A percentile compares a stretch with the other conserved stretches of the same genome.
Evolutionary conservation across 164 flowering plant genomes (phyloP).

Genomic region (Stephania yunnanensis): DNA sequence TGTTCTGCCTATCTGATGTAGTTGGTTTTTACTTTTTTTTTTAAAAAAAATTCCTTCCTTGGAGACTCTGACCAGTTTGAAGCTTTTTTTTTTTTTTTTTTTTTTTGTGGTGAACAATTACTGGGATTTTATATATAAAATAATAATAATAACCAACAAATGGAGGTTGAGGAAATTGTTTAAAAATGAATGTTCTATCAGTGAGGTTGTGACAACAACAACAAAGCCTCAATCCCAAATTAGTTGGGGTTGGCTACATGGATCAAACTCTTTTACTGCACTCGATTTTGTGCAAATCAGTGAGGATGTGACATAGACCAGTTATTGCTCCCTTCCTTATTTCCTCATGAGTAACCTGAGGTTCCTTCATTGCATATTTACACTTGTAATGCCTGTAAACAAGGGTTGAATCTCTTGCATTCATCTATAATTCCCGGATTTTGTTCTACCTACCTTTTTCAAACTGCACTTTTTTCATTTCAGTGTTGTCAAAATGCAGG

Average conservation of each 20-base stretch:
- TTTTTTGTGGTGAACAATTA: background rate
- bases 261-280: background rate
- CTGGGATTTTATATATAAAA: background rate
- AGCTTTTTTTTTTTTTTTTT: background rate
- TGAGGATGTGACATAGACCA: background rate
- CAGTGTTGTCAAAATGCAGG: background rate
- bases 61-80: background rate
- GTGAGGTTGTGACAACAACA: background rate
- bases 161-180: background rate
- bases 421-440: background rate
- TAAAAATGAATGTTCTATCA: background rate
- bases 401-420: background rate
- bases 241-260: too few relatives aligned
- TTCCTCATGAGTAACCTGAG: background rate
- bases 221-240: too few relatives aligned
- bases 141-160: background rate
- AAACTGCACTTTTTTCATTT: background rate
- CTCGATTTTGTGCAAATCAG: background rate
- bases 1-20: constrained; percentile 8
- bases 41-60: background rate
- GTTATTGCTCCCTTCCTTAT: background rate
- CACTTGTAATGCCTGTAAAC: background rate
- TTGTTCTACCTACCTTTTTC: background rate
- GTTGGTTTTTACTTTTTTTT: background rate
- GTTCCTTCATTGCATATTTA: background rate